These are phyloP conservation scores for Chlorella vulgaris DNA, from an alignment of 139 green algal genomes.

Conservation along the genomic window DNA sequence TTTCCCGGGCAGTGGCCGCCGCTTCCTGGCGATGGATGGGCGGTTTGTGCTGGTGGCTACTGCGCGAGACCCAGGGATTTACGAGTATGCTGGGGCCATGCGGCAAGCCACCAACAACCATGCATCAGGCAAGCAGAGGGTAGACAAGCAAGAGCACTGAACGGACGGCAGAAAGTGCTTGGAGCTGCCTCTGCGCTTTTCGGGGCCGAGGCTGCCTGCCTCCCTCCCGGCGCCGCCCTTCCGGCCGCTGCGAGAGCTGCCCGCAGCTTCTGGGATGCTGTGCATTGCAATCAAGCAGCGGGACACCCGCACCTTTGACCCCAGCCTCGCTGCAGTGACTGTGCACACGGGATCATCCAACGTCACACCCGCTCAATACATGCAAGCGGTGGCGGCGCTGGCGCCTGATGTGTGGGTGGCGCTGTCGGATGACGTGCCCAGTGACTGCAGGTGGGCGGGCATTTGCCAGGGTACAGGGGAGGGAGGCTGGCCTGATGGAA, in stretches of 20 bases:
- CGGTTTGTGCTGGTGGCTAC: conserved; percentile 48
- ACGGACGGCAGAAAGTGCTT: background rate
- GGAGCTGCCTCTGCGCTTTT: background rate
- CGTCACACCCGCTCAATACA: conserved; percentile 52
- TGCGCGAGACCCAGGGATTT: conserved; percentile 65
- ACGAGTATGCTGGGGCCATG: conserved; percentile 52
- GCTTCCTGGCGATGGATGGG: conserved; percentile 51
- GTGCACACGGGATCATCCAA: conserved; percentile 49
- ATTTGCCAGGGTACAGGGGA: background rate
- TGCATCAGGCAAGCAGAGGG: conserved; percentile 12
- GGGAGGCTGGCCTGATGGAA: background rate
- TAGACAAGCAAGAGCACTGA: background rate
- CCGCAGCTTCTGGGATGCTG: background rate
- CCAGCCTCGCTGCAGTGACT: conserved; percentile 35
- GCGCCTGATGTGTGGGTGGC: conserved; percentile 66
- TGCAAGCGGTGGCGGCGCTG: conserved; percentile 56
- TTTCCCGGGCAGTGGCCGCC: conserved; percentile 24
- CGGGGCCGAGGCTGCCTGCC: too few species aligned
- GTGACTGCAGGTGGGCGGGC: background rate
- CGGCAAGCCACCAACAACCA: conserved; percentile 28
- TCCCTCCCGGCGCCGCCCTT: too few species aligned
- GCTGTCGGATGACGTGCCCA: conserved; percentile 69
- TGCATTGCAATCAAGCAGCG: too few species aligned
- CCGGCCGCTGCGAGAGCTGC: too few species aligned
- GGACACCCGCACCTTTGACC: too few species aligned